These are phyloP conservation scores for Termitomyces sp. DNA, from an alignment of 768 basidiomycete species.

Conservation along the genomic window DNA sequence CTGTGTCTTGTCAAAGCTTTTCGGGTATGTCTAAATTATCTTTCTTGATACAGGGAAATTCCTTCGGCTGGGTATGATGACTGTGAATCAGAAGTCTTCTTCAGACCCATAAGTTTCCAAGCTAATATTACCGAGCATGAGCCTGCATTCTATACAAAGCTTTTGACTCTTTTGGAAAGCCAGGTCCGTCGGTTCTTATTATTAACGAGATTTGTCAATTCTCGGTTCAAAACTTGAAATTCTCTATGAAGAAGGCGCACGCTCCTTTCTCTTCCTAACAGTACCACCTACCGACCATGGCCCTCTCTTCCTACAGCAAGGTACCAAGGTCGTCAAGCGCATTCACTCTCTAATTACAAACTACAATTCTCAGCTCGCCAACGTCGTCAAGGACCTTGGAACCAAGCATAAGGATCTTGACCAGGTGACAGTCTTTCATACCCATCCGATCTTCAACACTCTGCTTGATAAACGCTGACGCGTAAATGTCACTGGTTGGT, in stretches of 20 bases:
- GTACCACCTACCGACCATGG: constrained; percentile 55
- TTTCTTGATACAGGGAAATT: constrained; percentile 34
- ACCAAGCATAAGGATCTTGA: constrained; percentile 35
- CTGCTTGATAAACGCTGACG: constrained; percentile 45
- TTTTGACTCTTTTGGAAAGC: constrained; percentile 27
- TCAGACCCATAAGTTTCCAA: constrained; percentile 10
- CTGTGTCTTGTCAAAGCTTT: neutral
- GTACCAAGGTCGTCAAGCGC: constrained; percentile 26
- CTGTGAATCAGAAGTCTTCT: neutral
- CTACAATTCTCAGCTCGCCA: constrained; percentile 44
- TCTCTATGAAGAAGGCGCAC: constrained; percentile 42
- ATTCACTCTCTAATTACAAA: constrained; percentile 31
- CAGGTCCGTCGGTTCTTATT: constrained; percentile 18
- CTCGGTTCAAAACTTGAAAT: constrained; percentile 34
- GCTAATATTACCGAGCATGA: constrained; percentile 28
- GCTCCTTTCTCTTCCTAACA: constrained; percentile 57
- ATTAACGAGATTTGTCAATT: neutral
- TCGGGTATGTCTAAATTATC: constrained; percentile 1
- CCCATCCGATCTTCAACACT: constrained; percentile 51
- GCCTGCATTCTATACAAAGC: constrained; percentile 25
- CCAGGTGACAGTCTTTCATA: constrained; percentile 45
- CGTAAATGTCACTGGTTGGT: constrained; percentile 55
- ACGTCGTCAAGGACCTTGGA: constrained; percentile 36
- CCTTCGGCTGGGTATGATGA: constrained; percentile 36
- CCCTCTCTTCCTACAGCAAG: constrained; percentile 39